Evolutionary conservation across 148 eudicot species (phyloP).

Genomic region (Rhododendron kiyosumense): DNA sequence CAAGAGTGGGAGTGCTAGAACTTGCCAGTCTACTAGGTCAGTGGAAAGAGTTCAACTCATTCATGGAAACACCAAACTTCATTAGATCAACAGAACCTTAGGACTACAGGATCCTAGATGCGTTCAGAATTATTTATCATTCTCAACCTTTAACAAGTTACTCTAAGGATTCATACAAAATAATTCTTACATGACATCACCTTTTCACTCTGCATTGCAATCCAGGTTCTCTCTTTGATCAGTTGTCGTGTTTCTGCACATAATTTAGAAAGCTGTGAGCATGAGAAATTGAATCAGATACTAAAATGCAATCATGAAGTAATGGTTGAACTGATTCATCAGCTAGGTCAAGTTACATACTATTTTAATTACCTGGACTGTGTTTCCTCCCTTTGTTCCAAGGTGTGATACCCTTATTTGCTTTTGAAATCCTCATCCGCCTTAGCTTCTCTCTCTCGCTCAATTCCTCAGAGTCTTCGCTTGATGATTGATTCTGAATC

Average conservation of each 20-base stretch:
- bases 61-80: constrained; percentile 2
- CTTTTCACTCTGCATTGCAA: constrained; percentile 97
- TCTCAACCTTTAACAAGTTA: constrained; percentile 5
- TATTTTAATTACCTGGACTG: constrained; percentile 55
- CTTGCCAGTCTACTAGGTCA: background rate
- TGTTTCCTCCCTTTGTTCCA: constrained; percentile 98
- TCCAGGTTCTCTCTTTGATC: constrained; percentile 78
- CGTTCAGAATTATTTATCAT: background rate
- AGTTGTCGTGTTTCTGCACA: constrained; percentile 70
- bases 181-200: constrained; percentile 88
- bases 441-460: constrained; percentile 75
- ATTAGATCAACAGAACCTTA: background rate
- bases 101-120: background rate
- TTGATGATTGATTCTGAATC: constrained; percentile 22
- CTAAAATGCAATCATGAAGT: background rate
- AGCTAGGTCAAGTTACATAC: background rate
- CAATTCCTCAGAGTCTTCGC: constrained; percentile 43
- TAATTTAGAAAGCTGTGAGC: background rate
- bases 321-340: background rate
- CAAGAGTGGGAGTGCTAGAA: background rate
- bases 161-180: constrained; percentile 8
- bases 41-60: background rate
- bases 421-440: constrained; percentile 84
- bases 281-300: background rate
- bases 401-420: constrained; percentile 82